These are phyloP conservation scores for Hanseniaspora uvarum DNA, from an alignment of 1,139 yeast genomes.

Conservation along the genomic window DNA sequence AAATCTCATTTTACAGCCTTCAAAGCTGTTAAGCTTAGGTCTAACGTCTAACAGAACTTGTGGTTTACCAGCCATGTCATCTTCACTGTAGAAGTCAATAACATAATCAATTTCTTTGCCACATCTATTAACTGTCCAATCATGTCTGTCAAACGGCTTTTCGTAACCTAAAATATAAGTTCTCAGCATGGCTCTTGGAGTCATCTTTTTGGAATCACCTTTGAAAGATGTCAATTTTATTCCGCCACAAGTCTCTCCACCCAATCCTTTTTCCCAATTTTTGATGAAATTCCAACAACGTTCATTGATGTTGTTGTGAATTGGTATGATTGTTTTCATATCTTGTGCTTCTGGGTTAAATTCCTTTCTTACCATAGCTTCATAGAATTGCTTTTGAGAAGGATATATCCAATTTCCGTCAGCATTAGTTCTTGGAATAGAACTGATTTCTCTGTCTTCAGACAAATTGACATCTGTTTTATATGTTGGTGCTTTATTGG, in stretches of 20 bases:
- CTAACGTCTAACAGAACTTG: constrained; percentile 78
- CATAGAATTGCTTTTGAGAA: constrained; percentile 85
- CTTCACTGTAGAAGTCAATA: constrained; percentile 73
- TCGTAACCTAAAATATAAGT: constrained; percentile 49
- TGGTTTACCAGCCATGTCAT: constrained; percentile 39
- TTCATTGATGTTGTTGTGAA: constrained; percentile 89
- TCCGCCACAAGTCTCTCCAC: constrained; percentile 70
- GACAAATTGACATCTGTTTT: constrained; percentile 39
- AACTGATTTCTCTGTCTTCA: constrained; percentile 62
- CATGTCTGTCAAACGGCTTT: constrained; percentile 91
- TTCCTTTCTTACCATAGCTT: constrained; percentile 84
- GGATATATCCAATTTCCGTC: constrained; percentile 83
- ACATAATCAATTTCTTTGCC: constrained; percentile 80
- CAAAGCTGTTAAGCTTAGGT: constrained; percentile 73
- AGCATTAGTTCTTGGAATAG: constrained; percentile 70
- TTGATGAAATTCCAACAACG: constrained; percentile 79
- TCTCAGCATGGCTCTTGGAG: constrained; percentile 82
- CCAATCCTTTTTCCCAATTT: constrained; percentile 64
- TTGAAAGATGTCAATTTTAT: constrained; percentile 74
- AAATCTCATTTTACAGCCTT: constrained; percentile 65
- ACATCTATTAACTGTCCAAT: constrained; percentile 85
- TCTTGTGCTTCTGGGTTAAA: constrained; percentile 77
- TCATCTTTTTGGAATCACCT: constrained; percentile 74
- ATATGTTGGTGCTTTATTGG: constrained; percentile 28
- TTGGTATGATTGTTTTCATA: constrained; percentile 85